Conservation (phyloP, 495 filamentous ascomycete species). For the Trichoderma erinaceum region DNA sequence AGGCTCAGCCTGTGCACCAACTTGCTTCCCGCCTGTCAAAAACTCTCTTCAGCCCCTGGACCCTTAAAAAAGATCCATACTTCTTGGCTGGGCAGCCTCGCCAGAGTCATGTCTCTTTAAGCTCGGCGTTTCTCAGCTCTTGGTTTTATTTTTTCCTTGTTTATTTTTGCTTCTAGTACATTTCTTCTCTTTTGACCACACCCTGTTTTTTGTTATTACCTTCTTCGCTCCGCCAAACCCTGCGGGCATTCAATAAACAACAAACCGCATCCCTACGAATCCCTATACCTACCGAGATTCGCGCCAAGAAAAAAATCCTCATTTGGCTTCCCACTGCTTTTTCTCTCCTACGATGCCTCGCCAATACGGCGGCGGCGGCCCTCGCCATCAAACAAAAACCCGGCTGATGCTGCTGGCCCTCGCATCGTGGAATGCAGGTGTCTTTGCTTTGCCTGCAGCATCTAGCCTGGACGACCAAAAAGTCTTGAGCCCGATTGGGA, state of each 20-base stretch:
- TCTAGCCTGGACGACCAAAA: not conserved
- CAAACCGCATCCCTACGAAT: not conserved
- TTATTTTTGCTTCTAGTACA: not conserved
- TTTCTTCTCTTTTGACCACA: not conserved
- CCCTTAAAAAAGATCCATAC: not conserved
- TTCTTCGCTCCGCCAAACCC: not conserved
- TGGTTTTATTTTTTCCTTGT: not conserved
- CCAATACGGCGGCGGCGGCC: not conserved
- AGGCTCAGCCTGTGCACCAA: not conserved
- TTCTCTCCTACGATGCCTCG: not conserved
- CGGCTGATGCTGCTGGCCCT: slow-evolving; percentile 4
- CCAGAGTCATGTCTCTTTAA: not conserved
- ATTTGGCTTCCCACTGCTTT: not conserved
- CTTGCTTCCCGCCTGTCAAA: slow-evolving; percentile 1
- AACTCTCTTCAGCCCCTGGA: not conserved
- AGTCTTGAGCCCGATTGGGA: not conserved
- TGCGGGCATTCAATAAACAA: not conserved
- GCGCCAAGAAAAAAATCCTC: not conserved
- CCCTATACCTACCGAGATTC: not conserved
- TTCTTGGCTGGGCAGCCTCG: not conserved
- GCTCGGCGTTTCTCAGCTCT: not conserved
- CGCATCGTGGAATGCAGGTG: not conserved
- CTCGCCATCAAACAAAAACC: slow-evolving; percentile 10
- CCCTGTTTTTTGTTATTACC: not conserved
- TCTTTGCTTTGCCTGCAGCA: not conserved